These are phyloP conservation scores for Trichoderma reesei DNA, from an alignment of 495 filamentous ascomycete species.

Conservation along the genomic window DNA sequence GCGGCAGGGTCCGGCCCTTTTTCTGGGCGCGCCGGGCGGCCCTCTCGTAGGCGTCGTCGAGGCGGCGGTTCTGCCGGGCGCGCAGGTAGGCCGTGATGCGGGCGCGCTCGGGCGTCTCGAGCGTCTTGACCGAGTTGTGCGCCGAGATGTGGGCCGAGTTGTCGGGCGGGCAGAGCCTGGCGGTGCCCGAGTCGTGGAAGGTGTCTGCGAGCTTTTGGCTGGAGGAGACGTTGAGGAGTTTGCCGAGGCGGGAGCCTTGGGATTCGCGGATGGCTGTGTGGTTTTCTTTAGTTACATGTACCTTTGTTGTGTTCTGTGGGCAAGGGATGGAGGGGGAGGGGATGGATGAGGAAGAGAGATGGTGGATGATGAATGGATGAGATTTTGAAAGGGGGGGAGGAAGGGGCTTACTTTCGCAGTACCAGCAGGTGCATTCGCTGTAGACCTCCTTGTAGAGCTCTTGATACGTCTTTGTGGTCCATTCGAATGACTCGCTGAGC, in stretches of 20 bases:
- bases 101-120: conserved; percentile 33
- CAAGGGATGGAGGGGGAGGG: background rate
- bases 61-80: conserved; percentile 33
- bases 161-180: conserved; percentile 42
- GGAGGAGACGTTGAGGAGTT: conserved; percentile 31
- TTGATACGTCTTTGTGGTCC: conserved; percentile 64
- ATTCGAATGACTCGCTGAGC: conserved; percentile 57
- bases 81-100: conserved; percentile 43
- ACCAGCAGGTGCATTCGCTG: conserved; percentile 83
- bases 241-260: conserved; percentile 39
- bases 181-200: conserved; percentile 44
- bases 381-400: too few relatives aligned
- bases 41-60: conserved; percentile 55
- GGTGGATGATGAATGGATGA: background rate
- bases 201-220: conserved; percentile 43
- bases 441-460: conserved; percentile 56
- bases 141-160: conserved; percentile 63
- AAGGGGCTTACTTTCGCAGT: conserved; percentile 52
- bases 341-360: conserved; percentile 4
- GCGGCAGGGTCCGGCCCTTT: conserved; percentile 42
- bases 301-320: background rate
- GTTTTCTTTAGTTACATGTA: background rate
- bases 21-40: conserved; percentile 52
- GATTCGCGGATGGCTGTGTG: conserved; percentile 49
- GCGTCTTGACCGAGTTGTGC: conserved; percentile 45